phyloP scores from a whole-genome alignment of 306 rosid species.

The Abrus pulchellus region DNA sequence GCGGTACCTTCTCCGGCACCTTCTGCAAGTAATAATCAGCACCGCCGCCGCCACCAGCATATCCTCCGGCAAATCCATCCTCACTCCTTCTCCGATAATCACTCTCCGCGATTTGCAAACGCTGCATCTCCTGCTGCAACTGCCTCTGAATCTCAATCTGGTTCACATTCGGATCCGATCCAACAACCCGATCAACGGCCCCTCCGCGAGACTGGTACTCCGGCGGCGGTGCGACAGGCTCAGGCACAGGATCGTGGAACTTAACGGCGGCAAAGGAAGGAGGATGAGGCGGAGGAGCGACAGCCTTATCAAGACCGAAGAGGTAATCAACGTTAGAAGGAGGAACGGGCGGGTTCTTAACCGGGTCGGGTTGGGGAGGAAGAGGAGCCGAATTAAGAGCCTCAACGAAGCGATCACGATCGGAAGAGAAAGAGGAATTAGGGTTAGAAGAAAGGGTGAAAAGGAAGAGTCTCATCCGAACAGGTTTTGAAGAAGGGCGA shows the following conservation, averaged over 20 bases:
- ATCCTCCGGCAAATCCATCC: constrained; percentile 60
- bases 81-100: constrained; percentile 69
- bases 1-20: constrained; percentile 57
- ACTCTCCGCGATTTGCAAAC: constrained; percentile 66
- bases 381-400: constrained; percentile 61
- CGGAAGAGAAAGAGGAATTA: constrained; percentile 43
- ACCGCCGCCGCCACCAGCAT: constrained; percentile 29
- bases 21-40: constrained; percentile 65
- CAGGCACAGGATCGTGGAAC: constrained; percentile 62
- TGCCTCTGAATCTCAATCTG: constrained; percentile 73
- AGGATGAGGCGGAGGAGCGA: constrained; percentile 54
- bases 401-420: constrained; percentile 64
- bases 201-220: constrained; percentile 54
- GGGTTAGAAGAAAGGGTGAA: constrained; percentile 46
- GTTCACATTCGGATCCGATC: constrained; percentile 55
- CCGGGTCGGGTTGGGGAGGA: constrained; percentile 47
- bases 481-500: constrained; percentile 68
- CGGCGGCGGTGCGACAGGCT: constrained; percentile 52
- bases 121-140: constrained; percentile 73
- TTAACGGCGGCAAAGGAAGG: constrained; percentile 48
- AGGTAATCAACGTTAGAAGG: constrained; percentile 67
- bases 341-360: constrained; percentile 41
- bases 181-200: constrained; percentile 44
- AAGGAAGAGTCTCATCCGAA: constrained; percentile 80
- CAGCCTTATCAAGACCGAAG: constrained; percentile 68